phyloP scores from a whole-genome alignment of 805 yeast species.

The Ogataea nakhonphanomensis region DNA sequence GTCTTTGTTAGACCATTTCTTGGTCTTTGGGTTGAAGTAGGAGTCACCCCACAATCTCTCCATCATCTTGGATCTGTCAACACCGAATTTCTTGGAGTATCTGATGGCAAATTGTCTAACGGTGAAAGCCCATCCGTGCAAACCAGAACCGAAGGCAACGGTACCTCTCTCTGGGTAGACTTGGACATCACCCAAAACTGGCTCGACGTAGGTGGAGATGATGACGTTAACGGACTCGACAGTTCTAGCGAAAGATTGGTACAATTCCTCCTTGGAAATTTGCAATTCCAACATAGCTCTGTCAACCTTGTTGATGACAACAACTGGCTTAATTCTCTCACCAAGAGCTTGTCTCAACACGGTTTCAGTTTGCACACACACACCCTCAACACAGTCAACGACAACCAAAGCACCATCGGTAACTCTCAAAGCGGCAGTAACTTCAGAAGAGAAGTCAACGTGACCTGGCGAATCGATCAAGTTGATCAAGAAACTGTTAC shows the following conservation, averaged over 20 bases:
- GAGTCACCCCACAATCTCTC: constrained; percentile 99
- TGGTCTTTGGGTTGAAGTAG: constrained; percentile 99
- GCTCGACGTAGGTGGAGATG: constrained; percentile 91
- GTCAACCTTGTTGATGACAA: constrained; percentile 97
- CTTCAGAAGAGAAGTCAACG: constrained; percentile 99
- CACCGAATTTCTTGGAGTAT: constrained; percentile 99
- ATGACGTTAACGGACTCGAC: constrained; percentile 99
- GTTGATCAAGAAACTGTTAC: constrained; percentile 94
- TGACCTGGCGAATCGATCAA: constrained; percentile 99
- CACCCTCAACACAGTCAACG: constrained; percentile 99
- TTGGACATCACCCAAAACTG: constrained; percentile 90
- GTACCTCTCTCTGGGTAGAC: constrained; percentile 99
- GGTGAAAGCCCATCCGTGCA: constrained; percentile 99
- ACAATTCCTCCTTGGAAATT: constrained; percentile 97
- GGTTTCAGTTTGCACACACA: constrained; percentile 99
- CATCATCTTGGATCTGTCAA: constrained; percentile 96
- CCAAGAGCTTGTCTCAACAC: constrained; percentile 98
- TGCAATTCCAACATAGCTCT: constrained; percentile 99
- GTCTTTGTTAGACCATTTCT: constrained; percentile 97
- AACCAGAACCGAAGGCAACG: constrained; percentile 99
- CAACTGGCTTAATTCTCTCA: constrained; percentile 99
- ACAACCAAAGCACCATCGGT: constrained; percentile 99
- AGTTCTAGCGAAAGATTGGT: constrained; percentile 98
- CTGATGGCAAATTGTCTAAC: constrained; percentile 97
- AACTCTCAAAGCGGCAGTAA: constrained; percentile 99